Evolutionary conservation across 148 eudicot genomes (phyloP).

Genomic region (Selenicereus undatus): DNA sequence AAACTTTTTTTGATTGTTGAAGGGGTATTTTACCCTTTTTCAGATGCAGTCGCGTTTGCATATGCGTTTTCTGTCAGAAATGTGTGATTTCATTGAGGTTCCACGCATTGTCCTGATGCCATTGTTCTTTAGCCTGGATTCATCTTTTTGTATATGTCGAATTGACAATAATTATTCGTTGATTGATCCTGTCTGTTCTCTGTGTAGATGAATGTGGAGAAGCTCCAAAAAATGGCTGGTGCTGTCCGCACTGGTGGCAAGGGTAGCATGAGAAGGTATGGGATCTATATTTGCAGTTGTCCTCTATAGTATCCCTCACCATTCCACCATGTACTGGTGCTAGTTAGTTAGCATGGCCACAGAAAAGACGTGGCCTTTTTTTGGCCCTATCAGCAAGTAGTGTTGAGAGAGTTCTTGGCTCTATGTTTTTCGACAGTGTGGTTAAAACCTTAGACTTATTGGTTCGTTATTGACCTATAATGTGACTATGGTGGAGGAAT

Average conservation of each 20-base stretch:
- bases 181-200: background rate
- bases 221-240: conserved; percentile 75
- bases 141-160: background rate
- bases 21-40: background rate
- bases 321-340: background rate
- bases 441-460: too few species aligned
- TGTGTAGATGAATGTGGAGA: conserved; percentile 70
- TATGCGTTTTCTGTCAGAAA: background rate
- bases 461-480: too few species aligned
- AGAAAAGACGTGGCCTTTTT: background rate
- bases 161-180: background rate
- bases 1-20: background rate
- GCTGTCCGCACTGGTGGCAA: conserved; percentile 78
- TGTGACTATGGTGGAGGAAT: background rate
- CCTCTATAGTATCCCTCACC: background rate
- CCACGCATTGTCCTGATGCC: too few species aligned
- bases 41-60: too few species aligned
- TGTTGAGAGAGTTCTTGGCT: too few species aligned
- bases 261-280: conserved; percentile 75
- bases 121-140: background rate
- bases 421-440: too few species aligned
- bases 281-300: background rate
- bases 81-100: background rate
- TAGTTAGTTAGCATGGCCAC: background rate
- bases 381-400: too few species aligned